Base-by-base conservation (phyloP, 768 basidiomycete species). In the Mycena haematopus region DNA sequence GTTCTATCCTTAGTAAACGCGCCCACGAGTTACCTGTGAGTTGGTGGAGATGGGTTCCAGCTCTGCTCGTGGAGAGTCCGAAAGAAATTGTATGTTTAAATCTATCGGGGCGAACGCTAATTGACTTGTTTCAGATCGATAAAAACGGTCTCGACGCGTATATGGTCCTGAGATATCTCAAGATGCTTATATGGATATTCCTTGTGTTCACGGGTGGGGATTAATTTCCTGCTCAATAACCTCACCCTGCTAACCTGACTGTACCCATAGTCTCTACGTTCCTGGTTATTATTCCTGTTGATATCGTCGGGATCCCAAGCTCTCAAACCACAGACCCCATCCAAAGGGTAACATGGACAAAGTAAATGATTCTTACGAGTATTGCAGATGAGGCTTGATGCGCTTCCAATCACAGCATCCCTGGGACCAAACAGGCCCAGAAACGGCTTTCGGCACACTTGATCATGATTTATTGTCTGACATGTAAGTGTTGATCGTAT, bases 61-160 rank as follows among this genome's bases (percentile, higher is more conserved):
- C 83, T 0, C 67, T 85, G 6, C 53, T 82, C 15, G 68, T 70
- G 10, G 72, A 78, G 24, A 80, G 79, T 6, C 62, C 82, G 13
- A 74, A 75, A 60, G 82, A 84, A 25, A 81, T 84, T 57, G 83
- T 83, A 67, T 36, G 81, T 51, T 8, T 42, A 11, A 10, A 49
- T 53, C 11, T 27, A 22, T 31, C 17, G 17, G 9, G 19, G 22
- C 36, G 49, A n/a, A 24, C 35, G 11, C 6, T 33, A 55, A 35
- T 45, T 31, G 49, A 33, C 24, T 50, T 27, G 36, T 56, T 60
- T 19, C 55, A 85, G 84, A 86, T 84, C 63, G 70, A 77, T 19
- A 84, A 84, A 71, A 88, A 88, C 74, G 86, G 86, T 0, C 77
- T 88, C 56, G 90, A 91, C 73, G 87, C 89, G 71, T 89, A 82